Evolutionary conservation across 371 early-diverging fungal species (phyloP), one percentile per base, ranked within the genome.

Genomic region (Mortierella sp.): DNA sequence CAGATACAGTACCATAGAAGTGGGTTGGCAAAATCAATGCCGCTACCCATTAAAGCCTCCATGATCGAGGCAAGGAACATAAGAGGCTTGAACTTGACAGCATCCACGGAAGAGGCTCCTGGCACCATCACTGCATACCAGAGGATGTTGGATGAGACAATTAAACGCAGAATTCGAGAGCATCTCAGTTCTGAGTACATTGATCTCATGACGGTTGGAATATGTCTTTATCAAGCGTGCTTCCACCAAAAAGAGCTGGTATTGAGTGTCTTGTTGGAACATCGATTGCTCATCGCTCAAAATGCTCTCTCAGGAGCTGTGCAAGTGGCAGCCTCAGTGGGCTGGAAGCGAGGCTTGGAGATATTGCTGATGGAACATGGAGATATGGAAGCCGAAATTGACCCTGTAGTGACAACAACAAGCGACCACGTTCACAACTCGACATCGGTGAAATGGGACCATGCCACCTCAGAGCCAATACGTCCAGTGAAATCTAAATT

Each of bases 361-460:
- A 49, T 81, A 5, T 24, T 81, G 73, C 39, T 81, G 67, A 35
- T 81, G 55, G 70, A 75, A 49, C 66, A 73, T 24, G 76, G 81
- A 20, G 81, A 81, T n/a, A 55, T 81, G 62, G 81, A 81, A 43
- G 81, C 81, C 4, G 81, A 81, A 35, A 61, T 81, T 30, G 76
- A 75, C 26, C 73, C 81, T 11, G 67, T 72, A 6, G 76, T 81
- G 39, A 73, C 73, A 26, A 76, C 67, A 18, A 81, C 72, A 1
- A 75, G 67, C n/a, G 70, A 81, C 28, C 30, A 62, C 24, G 64
- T 76, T 10, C 81, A 81, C 32, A 62, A 60, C 2, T 69, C 76
- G 5, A 67, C 81, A 11, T 81, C 73, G 16, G 72, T 75, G 67
- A 75, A 70, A 32, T 81, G 81, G 81, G 76, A 81, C 37, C 70